phyloP scores from a whole-genome alignment of 768 basidiomycete species.

The Suillus ampliporus region DNA sequence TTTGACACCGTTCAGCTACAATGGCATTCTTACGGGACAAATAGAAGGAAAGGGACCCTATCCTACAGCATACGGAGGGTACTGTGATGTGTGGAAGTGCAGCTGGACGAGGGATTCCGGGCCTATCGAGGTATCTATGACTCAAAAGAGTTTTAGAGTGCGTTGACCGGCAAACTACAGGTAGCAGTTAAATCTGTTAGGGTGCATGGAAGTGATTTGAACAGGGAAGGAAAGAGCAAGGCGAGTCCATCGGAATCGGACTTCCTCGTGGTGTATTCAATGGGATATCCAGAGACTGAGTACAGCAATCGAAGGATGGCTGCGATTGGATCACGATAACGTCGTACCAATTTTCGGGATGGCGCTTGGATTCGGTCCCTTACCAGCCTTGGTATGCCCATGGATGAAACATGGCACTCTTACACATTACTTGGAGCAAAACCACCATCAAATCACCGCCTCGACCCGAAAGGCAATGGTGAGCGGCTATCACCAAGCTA shows the following conservation, averaged over 20 bases:
- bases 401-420: constrained; percentile 34
- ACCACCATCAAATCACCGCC: constrained; percentile 7
- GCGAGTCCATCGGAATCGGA: constrained; percentile 10
- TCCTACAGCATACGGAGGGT: constrained; percentile 13
- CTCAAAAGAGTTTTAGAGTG: not conserved
- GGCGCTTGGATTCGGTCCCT: constrained; percentile 24
- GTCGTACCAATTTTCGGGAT: constrained; percentile 27
- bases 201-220: not conserved
- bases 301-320: constrained; percentile 30
- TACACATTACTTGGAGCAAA: constrained; percentile 21
- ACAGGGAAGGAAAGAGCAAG: constrained; percentile 22
- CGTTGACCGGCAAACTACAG: constrained; percentile 9
- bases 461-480: constrained; percentile 23
- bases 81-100: constrained; percentile 19
- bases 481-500: constrained; percentile 7
- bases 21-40: constrained; percentile 17
- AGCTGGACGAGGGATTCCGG: constrained; percentile 25
- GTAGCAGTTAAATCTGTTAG: constrained; percentile 37
- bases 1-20: not conserved
- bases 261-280: not conserved
- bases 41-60: constrained; percentile 10
- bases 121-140: not conserved
- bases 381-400: constrained; percentile 30
- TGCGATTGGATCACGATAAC: constrained; percentile 26
- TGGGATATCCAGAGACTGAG: constrained; percentile 14